A percentile compares a stretch with the other conserved stretches of the same genome.
phyloP scores from a whole-genome alignment of 192 early-diverging fungal species.

The Funneliformis mosseae region DNA sequence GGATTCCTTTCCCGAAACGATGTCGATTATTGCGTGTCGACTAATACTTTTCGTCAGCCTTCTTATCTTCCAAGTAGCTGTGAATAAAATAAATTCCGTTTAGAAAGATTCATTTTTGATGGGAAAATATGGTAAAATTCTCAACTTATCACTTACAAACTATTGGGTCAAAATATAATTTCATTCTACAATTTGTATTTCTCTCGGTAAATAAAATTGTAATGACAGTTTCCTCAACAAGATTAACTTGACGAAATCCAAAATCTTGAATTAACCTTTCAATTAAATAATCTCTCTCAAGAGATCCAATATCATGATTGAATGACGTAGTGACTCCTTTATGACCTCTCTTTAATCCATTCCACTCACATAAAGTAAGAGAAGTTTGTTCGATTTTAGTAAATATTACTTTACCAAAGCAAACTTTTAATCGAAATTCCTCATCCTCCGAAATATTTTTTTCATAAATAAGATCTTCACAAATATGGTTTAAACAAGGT shows the following conservation, averaged over 20 bases:
- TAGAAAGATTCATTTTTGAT: too few species aligned
- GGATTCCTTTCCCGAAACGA: not conserved
- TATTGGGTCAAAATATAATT: too few species aligned
- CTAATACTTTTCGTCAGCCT: not conserved
- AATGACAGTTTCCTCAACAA: not conserved
- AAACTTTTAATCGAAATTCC: not conserved
- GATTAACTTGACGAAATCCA: not conserved
- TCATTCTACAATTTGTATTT: not conserved
- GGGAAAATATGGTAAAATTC: too few species aligned
- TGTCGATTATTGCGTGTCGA: not conserved
- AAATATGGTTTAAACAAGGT: not conserved
- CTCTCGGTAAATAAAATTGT: not conserved
- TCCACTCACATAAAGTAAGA: not conserved
- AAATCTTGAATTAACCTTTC: not conserved
- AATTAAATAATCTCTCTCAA: not conserved
- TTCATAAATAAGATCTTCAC: not conserved
- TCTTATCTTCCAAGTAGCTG: not conserved
- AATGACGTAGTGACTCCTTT: not conserved
- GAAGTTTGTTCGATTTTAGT: not conserved
- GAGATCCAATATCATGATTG: not conserved
- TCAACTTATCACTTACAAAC: too few species aligned
- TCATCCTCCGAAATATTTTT: not conserved
- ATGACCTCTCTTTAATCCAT: not conserved
- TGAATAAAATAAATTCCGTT: not conserved
- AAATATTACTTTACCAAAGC: not conserved